Conservation (phyloP, 768 basidiomycete genomes). For the Infundibulicybe gibba region DNA sequence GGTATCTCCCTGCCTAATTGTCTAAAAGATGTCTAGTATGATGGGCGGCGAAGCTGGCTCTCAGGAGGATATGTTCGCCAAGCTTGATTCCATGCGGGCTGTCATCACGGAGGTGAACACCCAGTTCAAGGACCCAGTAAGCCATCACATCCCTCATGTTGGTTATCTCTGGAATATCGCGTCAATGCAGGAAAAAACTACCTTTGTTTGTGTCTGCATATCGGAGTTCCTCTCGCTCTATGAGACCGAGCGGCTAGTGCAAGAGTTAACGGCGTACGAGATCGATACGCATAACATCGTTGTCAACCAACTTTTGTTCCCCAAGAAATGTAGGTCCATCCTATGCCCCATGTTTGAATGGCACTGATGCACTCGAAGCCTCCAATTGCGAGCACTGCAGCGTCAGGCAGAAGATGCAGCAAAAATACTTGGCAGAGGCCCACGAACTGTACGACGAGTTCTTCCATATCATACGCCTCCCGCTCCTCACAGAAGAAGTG, state of each 20-base stretch:
- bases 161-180: not conserved
- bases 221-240: constrained; percentile 98
- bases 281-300: constrained; percentile 99
- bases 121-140: constrained; percentile 97
- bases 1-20: not conserved
- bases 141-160: constrained; percentile 21
- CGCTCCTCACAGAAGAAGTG: constrained; percentile 94
- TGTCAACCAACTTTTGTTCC: constrained; percentile 95
- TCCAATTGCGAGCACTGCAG: constrained; percentile 95
- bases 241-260: constrained; percentile 97
- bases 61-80: constrained; percentile 98
- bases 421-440: constrained; percentile 94
- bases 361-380: constrained; percentile 34
- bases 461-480: constrained; percentile 95
- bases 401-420: constrained; percentile 96
- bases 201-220: constrained; percentile 98
- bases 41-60: constrained; percentile 90
- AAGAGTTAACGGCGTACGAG: constrained; percentile 90
- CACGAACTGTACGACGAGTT: constrained; percentile 98
- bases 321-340: constrained; percentile 68
- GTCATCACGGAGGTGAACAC: constrained; percentile 98
- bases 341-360: not conserved
- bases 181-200: constrained; percentile 85
- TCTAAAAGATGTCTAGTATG: constrained; percentile 82
- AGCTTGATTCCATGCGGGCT: constrained; percentile 94